Evolutionary conservation across 2,329 filamentous ascomycete species (phyloP).

Genomic region (Neoascochyta sp.): DNA sequence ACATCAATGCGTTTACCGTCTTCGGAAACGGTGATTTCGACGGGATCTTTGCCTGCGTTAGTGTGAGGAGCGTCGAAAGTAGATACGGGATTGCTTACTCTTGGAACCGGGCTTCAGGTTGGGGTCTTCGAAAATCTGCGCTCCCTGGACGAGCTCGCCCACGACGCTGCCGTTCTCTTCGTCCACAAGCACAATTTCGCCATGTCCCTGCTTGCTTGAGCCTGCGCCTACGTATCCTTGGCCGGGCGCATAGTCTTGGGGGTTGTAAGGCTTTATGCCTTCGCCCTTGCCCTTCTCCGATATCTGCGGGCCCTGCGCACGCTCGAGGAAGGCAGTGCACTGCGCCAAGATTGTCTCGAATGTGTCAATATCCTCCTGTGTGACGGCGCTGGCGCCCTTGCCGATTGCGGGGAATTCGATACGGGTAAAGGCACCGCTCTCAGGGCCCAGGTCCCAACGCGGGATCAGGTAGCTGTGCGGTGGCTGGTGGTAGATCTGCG

Average conservation of each 20-base stretch:
- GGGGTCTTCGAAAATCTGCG: conserved; percentile 73
- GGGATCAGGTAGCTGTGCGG: conserved; percentile 91
- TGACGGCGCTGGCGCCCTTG: conserved; percentile 58
- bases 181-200: conserved; percentile 87
- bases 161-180: conserved; percentile 96
- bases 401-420: conserved; percentile 83
- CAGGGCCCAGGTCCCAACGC: conserved; percentile 86
- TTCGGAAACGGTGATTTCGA: conserved; percentile 70
- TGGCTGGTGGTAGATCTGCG: conserved; percentile 95
- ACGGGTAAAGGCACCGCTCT: conserved; percentile 84
- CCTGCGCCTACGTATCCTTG: conserved; percentile 63
- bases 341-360: conserved; percentile 98
- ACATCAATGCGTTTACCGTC: conserved; percentile 68
- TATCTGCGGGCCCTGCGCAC: conserved; percentile 60
- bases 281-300: conserved; percentile 34
- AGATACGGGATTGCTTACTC: conserved; percentile 53
- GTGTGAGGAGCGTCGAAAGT: conserved; percentile 16
- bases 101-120: conserved; percentile 83
- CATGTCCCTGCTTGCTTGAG: conserved; percentile 40
- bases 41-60: conserved; percentile 58
- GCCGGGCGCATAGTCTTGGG: conserved; percentile 72
- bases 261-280: conserved; percentile 62
- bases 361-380: conserved; percentile 90
- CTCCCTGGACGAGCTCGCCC: conserved; percentile 81
- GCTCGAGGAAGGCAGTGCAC: conserved; percentile 91